Conservation (phyloP, 352 stramenopile genomes). For the Globisporangium uncinulatum region DNA sequence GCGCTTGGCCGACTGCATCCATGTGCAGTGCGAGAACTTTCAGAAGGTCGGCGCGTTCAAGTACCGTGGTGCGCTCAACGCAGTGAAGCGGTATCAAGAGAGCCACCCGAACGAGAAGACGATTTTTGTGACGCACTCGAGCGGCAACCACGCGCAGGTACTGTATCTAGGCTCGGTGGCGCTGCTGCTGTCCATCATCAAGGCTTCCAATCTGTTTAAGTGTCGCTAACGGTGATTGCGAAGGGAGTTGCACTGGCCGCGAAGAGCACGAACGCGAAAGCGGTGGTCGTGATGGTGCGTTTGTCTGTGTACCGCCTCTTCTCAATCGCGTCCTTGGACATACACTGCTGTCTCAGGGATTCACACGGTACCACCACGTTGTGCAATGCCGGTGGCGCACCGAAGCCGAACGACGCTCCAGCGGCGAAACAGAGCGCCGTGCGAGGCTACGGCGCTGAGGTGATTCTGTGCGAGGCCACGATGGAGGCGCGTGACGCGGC, state of each 20-base stretch:
- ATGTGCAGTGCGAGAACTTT: constrained; percentile 66
- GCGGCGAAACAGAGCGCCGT: constrained; percentile 82
- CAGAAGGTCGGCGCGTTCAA: constrained; percentile 84
- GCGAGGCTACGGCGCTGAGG: constrained; percentile 67
- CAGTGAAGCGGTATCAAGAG: constrained; percentile 46
- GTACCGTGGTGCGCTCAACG: constrained; percentile 75
- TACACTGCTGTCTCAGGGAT: not conserved
- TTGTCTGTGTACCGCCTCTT: not conserved
- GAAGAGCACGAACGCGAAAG: constrained; percentile 44
- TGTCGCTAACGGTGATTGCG: not conserved
- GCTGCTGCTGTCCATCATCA: no score
- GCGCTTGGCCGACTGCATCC: not conserved
- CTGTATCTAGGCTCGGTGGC: no score
- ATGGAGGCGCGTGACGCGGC: constrained; percentile 38
- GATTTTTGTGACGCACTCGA: constrained; percentile 87
- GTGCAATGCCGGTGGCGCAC: not conserved
- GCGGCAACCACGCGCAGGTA: constrained; percentile 89
- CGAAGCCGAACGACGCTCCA: constrained; percentile 72
- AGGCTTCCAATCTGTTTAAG: no score
- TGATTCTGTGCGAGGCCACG: constrained; percentile 55
- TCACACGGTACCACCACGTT: no score
- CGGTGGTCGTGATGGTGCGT: constrained; percentile 86
- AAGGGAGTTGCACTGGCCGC: constrained; percentile 81
- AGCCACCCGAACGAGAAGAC: not conserved
- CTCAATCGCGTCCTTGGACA: not conserved